Percentiles rank a stretch among this genome's conserved stretches.
phyloP scores from a whole-genome alignment of 495 filamentous ascomycete genomes.

The Venustampulla echinocandica region DNA sequence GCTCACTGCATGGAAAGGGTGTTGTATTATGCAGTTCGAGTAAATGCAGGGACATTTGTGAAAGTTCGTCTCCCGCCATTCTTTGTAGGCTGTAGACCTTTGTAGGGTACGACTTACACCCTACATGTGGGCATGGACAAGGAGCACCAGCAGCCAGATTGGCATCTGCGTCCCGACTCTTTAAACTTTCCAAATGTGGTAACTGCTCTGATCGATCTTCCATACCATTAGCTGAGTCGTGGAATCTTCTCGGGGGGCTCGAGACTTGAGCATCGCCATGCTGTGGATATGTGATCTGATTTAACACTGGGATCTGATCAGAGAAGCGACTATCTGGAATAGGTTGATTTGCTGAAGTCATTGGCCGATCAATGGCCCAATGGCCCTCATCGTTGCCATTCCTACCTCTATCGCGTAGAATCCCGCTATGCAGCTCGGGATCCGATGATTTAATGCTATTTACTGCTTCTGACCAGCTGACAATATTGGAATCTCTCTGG shows the following conservation, averaged over 20 bases:
- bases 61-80: constrained; percentile 12
- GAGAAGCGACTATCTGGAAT: neutral
- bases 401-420: constrained; percentile 13
- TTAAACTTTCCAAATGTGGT: neutral
- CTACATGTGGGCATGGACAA: constrained; percentile 22
- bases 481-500: constrained; percentile 18
- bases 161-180: neutral
- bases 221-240: neutral
- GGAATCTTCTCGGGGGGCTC: neutral
- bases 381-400: neutral
- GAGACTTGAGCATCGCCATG: neutral
- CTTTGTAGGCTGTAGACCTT: constrained; percentile 14
- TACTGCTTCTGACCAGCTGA: constrained; percentile 22
- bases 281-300: neutral
- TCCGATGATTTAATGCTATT: constrained; percentile 18
- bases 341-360: neutral
- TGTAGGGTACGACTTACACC: constrained; percentile 6
- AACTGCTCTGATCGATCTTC: neutral
- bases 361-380: neutral
- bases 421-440: constrained; percentile 15
- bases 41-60: constrained; percentile 19
- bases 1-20: constrained; percentile 20
- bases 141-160: constrained; percentile 5
- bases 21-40: constrained; percentile 19
- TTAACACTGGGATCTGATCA: neutral